A percentile compares a stretch with the other conserved stretches of the same genome.
Evolutionary conservation across 169 alveolate species (phyloP).

Genomic region (Eimeria sp.): DNA sequence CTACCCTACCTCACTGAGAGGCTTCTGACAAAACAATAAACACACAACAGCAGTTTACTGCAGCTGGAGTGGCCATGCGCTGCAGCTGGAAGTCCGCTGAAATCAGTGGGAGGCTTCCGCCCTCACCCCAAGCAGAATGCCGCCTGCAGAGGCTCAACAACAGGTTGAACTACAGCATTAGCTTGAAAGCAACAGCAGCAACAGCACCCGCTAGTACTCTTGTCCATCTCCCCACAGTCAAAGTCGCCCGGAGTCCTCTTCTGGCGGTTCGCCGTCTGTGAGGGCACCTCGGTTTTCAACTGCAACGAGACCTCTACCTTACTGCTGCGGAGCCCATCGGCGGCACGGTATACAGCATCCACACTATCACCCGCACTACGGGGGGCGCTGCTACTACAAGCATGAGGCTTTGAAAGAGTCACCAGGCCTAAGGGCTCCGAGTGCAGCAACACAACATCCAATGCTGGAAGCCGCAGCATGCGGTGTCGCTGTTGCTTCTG

Average conservation of each 20-base stretch:
- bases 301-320: background rate
- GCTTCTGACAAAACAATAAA: background rate
- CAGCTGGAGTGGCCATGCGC: background rate
- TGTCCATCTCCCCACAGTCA: background rate
- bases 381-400: slow-evolving; percentile 18
- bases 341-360: background rate
- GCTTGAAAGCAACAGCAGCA: slow-evolving; percentile 45
- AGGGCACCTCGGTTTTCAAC: slow-evolving; percentile 17
- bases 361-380: background rate
- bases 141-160: slow-evolving; percentile 48
- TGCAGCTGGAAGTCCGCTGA: background rate
- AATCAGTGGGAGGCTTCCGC: background rate
- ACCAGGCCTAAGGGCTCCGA: slow-evolving; percentile 61
- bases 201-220: background rate
- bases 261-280: background rate
- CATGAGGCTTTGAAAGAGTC: slow-evolving; percentile 15
- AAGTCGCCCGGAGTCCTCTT: background rate
- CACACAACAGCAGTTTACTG: background rate
- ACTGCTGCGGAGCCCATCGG: background rate
- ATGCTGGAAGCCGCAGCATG: slow-evolving; percentile 57
- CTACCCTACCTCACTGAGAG: background rate
- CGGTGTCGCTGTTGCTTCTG: slow-evolving; percentile 59
- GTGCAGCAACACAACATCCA: slow-evolving; percentile 49
- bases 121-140: slow-evolving; percentile 49
- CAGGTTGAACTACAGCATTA: background rate